Percentiles rank a stretch among this genome's conserved stretches.
phyloP scores from a whole-genome alignment of 768 basidiomycete species.

The Naganishia randhawae region DNA sequence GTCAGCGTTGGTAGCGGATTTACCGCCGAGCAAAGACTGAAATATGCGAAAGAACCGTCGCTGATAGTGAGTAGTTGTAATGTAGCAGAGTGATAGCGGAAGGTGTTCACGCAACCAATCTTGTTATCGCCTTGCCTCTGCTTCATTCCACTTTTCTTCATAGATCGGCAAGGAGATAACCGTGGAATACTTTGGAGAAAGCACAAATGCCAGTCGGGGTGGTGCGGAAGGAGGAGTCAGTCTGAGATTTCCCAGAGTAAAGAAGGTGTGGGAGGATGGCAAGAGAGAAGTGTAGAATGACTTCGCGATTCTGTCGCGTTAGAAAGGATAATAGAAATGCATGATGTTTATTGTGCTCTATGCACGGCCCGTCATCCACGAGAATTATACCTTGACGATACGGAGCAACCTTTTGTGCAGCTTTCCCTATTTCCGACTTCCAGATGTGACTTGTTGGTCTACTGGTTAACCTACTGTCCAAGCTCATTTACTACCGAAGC shows the following conservation, averaged over 20 bases:
- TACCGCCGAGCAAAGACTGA: slow-evolving; percentile 42
- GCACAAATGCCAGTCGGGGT: slow-evolving; percentile 31
- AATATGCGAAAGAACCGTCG: slow-evolving; percentile 39
- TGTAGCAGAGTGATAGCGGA: too few relatives aligned
- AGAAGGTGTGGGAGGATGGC: slow-evolving; percentile 44
- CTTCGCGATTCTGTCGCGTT: neutral
- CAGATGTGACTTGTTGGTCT: too few relatives aligned
- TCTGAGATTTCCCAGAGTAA: slow-evolving; percentile 45
- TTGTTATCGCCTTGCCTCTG: neutral
- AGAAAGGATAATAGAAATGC: neutral
- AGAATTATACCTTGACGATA: too few relatives aligned
- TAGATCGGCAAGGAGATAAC: slow-evolving; percentile 47
- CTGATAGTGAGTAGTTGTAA: slow-evolving; percentile 35
- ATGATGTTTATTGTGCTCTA: too few relatives aligned
- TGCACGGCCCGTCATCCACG: too few relatives aligned
- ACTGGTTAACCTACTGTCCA: too few relatives aligned
- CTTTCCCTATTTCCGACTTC: too few relatives aligned
- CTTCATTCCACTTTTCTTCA: neutral
- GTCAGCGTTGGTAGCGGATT: slow-evolving; percentile 46
- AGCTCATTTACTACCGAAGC: slow-evolving; percentile 5
- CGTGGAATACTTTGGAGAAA: slow-evolving; percentile 47
- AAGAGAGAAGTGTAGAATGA: slow-evolving; percentile 28
- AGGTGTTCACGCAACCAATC: too few relatives aligned
- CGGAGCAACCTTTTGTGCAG: too few relatives aligned
- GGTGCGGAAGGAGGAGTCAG: slow-evolving; percentile 31